Conservation (phyloP, 768 basidiomycete species). For the Macrolepiota dolichaula region DNA sequence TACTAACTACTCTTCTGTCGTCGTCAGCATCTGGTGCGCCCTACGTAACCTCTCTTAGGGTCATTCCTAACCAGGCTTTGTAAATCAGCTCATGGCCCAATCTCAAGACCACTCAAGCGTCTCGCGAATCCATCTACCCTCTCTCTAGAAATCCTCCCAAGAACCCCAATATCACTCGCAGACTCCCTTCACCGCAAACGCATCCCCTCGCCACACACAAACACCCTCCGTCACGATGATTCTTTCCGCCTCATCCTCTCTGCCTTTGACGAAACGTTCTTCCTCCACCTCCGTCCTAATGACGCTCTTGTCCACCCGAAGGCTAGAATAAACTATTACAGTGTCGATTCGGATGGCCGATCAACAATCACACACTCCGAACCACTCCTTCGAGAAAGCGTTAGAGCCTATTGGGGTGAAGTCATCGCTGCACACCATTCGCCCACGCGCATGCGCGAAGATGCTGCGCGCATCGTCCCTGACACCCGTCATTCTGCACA, state of each 20-base stretch:
- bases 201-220: slow-evolving; percentile 31
- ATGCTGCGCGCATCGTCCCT: slow-evolving; percentile 51
- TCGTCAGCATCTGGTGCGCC: slow-evolving; percentile 26
- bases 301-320: slow-evolving; percentile 76
- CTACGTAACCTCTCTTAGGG: not conserved
- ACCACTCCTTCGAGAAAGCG: slow-evolving; percentile 60
- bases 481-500: slow-evolving; percentile 37
- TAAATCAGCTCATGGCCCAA: slow-evolving; percentile 43
- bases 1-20: slow-evolving; percentile 29
- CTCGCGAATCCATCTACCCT: slow-evolving; percentile 47
- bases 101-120: slow-evolving; percentile 45
- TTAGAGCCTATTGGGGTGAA: slow-evolving; percentile 73
- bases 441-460: slow-evolving; percentile 54
- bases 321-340: slow-evolving; percentile 67
- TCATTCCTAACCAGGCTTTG: not conserved
- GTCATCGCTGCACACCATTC: slow-evolving; percentile 61
- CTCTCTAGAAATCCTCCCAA: slow-evolving; percentile 56
- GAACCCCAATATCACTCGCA: slow-evolving; percentile 24
- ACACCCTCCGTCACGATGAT: slow-evolving; percentile 61
- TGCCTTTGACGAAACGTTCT: slow-evolving; percentile 61
- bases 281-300: slow-evolving; percentile 77
- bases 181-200: slow-evolving; percentile 29
- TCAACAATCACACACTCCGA: slow-evolving; percentile 49
- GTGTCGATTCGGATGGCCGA: slow-evolving; percentile 45
- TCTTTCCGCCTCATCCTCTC: slow-evolving; percentile 67